Conservation (phyloP, 805 yeast genomes). For the Kurtzmaniella cleridarum region DNA sequence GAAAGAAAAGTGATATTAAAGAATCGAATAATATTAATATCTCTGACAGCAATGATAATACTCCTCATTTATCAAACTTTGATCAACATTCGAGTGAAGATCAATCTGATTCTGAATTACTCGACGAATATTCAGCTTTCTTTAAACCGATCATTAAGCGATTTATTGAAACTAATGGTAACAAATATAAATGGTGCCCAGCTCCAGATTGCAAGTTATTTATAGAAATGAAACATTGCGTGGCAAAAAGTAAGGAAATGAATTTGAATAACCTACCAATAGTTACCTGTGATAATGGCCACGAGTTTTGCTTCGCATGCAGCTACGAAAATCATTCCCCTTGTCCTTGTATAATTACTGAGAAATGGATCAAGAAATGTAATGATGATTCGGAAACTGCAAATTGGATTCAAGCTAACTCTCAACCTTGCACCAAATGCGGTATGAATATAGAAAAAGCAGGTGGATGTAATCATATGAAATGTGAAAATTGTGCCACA, state of each 20-base stretch:
- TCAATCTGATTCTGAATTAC: conserved; percentile 2
- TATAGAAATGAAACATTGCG: conserved; percentile 26
- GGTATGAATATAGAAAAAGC: conserved; percentile 76
- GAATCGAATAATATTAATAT: conserved; percentile 1
- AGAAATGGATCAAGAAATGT: conserved; percentile 72
- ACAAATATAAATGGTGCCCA: conserved; percentile 69
- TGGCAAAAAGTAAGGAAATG: neutral
- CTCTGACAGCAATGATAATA: conserved; percentile 11
- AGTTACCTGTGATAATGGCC: conserved; percentile 61
- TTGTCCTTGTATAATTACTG: conserved; percentile 67
- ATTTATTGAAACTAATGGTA: conserved; percentile 11
- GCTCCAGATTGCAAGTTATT: conserved; percentile 70
- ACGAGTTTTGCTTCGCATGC: conserved; percentile 78
- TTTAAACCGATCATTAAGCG: neutral
- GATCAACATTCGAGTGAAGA: conserved; percentile 1
- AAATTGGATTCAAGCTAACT: conserved; percentile 80
- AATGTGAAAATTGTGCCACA: conserved; percentile 67
- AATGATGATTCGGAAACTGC: conserved; percentile 83
- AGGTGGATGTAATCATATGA: conserved; percentile 98
- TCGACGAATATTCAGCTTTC: conserved; percentile 6
- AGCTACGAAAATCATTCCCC: conserved; percentile 76
- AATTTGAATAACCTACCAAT: conserved; percentile 44
- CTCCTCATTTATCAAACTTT: conserved; percentile 12
- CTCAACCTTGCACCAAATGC: conserved; percentile 86
- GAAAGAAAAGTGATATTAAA: conserved; percentile 6